Conservation (phyloP, 164 flowering plant species). For the Brasenia schreberi region DNA sequence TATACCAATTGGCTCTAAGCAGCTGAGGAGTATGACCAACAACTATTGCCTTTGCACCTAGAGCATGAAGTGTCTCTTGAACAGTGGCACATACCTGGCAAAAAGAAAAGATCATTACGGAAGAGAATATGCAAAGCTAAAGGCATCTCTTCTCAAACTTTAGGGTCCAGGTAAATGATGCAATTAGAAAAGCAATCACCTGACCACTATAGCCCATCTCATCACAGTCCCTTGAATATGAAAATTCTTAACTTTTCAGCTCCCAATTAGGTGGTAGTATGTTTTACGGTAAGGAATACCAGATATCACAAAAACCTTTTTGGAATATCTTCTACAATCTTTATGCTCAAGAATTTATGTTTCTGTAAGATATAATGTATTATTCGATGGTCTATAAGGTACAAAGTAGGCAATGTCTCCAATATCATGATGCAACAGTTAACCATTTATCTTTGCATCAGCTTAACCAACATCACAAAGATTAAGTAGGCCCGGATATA, state of each 20-base stretch:
- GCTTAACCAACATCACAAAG: too few relatives aligned
- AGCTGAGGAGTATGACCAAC: constrained; percentile 97
- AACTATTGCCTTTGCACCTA: constrained; percentile 86
- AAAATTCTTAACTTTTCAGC: constrained; percentile 83
- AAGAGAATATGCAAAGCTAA: not conserved
- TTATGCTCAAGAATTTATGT: too few relatives aligned
- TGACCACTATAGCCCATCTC: constrained; percentile 49
- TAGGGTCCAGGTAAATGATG: not conserved
- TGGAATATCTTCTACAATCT: too few relatives aligned
- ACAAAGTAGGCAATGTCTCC: not conserved
- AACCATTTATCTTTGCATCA: too few relatives aligned
- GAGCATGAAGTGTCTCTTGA: constrained; percentile 54
- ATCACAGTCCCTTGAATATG: constrained; percentile 57
- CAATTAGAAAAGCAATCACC: constrained; percentile 24
- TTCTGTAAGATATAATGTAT: too few relatives aligned
- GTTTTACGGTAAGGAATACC: too few relatives aligned
- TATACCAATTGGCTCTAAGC: constrained; percentile 72
- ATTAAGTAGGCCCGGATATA: too few relatives aligned
- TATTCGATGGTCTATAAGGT: not conserved
- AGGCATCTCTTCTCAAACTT: not conserved
- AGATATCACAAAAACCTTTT: not conserved
- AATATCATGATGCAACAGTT: too few relatives aligned
- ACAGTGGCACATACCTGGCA: constrained; percentile 53
- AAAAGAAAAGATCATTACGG: not conserved
- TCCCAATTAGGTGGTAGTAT: too few relatives aligned